A percentile compares a stretch with the other conserved stretches of the same genome.
phyloP scores from a whole-genome alignment of 805 yeast species.

The Myxozyma vanderwaltii region DNA sequence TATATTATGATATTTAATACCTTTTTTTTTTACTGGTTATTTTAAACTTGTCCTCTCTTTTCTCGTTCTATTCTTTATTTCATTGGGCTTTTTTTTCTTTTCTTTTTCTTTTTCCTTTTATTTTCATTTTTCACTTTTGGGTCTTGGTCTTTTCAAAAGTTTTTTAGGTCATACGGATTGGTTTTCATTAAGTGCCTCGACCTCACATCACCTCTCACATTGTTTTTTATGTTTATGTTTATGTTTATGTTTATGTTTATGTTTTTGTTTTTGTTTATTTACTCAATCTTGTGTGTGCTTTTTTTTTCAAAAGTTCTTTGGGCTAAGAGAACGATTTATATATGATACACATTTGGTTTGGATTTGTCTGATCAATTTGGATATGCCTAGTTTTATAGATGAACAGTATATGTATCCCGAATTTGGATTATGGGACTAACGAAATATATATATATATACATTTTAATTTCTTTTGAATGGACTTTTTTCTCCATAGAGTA shows the following conservation, averaged over 20 bases:
- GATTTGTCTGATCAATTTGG: background rate
- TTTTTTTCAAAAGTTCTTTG: background rate
- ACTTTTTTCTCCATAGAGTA: too few relatives aligned
- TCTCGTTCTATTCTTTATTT: too few relatives aligned
- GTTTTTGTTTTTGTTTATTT: background rate
- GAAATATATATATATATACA: too few relatives aligned
- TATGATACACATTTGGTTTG: background rate
- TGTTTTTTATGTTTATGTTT: background rate
- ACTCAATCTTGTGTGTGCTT: background rate
- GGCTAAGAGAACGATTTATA: too few relatives aligned
- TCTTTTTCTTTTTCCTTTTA: background rate
- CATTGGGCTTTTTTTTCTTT: too few relatives aligned
- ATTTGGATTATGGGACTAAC: too few relatives aligned
- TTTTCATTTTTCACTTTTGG: slow-evolving; percentile 1
- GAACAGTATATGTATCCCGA: too few relatives aligned
- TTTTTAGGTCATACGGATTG: background rate
- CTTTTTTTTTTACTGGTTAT: background rate
- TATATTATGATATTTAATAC: background rate
- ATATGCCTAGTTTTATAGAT: background rate
- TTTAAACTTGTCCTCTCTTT: background rate
- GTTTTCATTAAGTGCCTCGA: background rate
- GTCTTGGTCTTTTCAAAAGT: slow-evolving; percentile 14
- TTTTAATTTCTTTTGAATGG: too few relatives aligned
- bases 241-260: background rate
- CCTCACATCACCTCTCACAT: background rate